Percentiles rank a stretch among this genome's conserved stretches.
Conservation (phyloP, 208 protist species). For the Leishmania tarentolae region DNA sequence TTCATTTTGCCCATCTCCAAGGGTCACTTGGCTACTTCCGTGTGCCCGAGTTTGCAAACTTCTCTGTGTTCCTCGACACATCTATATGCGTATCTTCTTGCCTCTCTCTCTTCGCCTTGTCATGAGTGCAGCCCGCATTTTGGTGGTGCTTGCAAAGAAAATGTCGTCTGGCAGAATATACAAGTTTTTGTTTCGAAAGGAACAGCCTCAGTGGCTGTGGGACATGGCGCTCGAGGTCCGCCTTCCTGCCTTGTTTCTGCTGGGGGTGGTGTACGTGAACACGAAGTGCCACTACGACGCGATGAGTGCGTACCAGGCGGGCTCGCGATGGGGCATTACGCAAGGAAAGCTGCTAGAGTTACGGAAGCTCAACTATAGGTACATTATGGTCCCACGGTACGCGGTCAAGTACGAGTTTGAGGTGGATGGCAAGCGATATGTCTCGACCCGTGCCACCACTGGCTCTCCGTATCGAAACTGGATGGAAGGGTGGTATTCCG, state of each 20-base stretch:
- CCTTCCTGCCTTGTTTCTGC: constrained; percentile 67
- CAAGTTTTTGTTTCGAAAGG: constrained; percentile 60
- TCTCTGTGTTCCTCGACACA: not conserved
- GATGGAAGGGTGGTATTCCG: constrained; percentile 78
- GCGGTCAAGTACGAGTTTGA: constrained; percentile 85
- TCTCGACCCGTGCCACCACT: constrained; percentile 80
- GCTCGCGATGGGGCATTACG: constrained; percentile 72
- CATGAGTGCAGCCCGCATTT: not conserved
- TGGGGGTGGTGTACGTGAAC: constrained; percentile 72
- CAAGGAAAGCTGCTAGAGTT: constrained; percentile 81
- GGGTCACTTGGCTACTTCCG: not conserved
- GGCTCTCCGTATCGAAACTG: constrained; percentile 83
- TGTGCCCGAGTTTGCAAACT: not conserved
- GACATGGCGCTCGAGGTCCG: constrained; percentile 87
- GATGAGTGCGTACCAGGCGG: constrained; percentile 63
- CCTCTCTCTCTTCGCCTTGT: constrained; percentile 8
- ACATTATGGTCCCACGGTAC: constrained; percentile 86
- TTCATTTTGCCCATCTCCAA: not conserved
- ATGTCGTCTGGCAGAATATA: constrained; percentile 80
- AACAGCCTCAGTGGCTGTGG: constrained; percentile 88
- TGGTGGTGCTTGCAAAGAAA: not conserved
- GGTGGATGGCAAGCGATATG: constrained; percentile 80
- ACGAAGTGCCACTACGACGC: constrained; percentile 84
- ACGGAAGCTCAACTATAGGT: constrained; percentile 86
- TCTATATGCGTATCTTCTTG: not conserved